A percentile compares a stretch with the other conserved stretches of the same genome.
Evolutionary conservation across 1,284 basidiomycete genomes (phyloP).

Genomic region (Puccinia coronata): DNA sequence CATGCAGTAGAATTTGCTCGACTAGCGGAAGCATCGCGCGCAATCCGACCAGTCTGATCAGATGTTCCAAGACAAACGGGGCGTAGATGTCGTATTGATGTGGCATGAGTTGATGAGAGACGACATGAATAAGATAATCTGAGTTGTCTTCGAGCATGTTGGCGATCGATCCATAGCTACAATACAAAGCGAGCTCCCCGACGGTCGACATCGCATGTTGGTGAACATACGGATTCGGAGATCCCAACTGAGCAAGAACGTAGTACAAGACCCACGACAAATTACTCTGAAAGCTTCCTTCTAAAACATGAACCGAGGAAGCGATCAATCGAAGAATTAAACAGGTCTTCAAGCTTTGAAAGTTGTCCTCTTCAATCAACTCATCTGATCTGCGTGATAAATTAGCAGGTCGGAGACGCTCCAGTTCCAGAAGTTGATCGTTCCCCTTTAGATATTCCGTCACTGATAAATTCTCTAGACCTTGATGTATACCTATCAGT

Average conservation of each 20-base stretch:
- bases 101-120: conserved; percentile 24
- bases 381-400: background rate
- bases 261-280: conserved; percentile 28
- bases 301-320: conserved; percentile 10
- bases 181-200: conserved; percentile 14
- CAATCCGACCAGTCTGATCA: conserved; percentile 32
- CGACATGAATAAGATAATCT: conserved; percentile 17
- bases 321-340: conserved; percentile 31
- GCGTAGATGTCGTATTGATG: conserved; percentile 32
- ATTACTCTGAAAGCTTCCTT: conserved; percentile 24
- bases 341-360: conserved; percentile 20
- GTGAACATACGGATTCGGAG: conserved; percentile 5
- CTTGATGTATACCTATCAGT: conserved; percentile 1
- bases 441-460: conserved; percentile 6
- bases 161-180: conserved; percentile 19
- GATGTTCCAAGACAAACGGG: conserved; percentile 35
- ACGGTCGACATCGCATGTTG: conserved; percentile 29
- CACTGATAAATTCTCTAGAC: conserved; percentile 3
- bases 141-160: conserved; percentile 38
- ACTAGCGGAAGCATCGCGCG: conserved; percentile 14
- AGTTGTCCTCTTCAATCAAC: conserved; percentile 5
- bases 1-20: conserved; percentile 12
- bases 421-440: conserved; percentile 23
- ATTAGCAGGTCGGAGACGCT: background rate
- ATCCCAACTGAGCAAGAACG: conserved; percentile 29